Conservation (phyloP, 1,139 yeast genomes). For the Pichia sp. region DNA sequence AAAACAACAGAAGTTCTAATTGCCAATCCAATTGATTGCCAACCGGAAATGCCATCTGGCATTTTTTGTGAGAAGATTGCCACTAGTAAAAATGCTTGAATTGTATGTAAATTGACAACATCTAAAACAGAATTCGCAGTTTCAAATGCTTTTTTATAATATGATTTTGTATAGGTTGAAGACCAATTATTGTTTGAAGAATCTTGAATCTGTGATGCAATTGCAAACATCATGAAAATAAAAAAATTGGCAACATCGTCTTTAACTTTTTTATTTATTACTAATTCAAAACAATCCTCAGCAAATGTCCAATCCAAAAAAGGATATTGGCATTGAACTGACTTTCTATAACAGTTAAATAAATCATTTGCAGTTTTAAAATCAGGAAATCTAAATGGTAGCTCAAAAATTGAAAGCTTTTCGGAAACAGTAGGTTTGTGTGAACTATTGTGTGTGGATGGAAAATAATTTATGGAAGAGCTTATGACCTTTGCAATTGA, state of each 20-base stretch:
- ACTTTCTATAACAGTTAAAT: conserved; percentile 18
- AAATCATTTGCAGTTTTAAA: conserved; percentile 23
- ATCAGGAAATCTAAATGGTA: conserved; percentile 32
- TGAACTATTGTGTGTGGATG: conserved; percentile 2
- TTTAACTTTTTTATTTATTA: conserved; percentile 21
- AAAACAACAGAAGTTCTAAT: conserved; percentile 25
- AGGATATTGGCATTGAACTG: conserved; percentile 30
- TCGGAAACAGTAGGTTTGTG: neutral
- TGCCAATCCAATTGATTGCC: conserved; percentile 30
- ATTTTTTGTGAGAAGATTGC: conserved; percentile 29
- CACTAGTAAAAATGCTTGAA: conserved; percentile 28
- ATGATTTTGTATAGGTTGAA: conserved; percentile 40
- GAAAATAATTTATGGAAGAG: conserved; percentile 18
- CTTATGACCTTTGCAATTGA: conserved; percentile 27
- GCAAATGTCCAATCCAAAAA: conserved; percentile 28
- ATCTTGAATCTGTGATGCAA: conserved; percentile 43
- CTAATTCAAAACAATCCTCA: conserved; percentile 25
- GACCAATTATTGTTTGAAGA: conserved; percentile 33
- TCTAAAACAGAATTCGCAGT: conserved; percentile 32
- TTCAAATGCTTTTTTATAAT: conserved; percentile 40
- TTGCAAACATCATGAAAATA: conserved; percentile 46
- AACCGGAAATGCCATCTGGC: conserved; percentile 29
- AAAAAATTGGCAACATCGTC: conserved; percentile 32
- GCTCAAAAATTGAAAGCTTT: neutral
- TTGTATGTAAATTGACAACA: conserved; percentile 21